Evolutionary conservation across 2,329 filamentous ascomycete genomes (phyloP), one percentile per base, ranked within the genome.

Genomic region (Pseudocercospora vitis): DNA sequence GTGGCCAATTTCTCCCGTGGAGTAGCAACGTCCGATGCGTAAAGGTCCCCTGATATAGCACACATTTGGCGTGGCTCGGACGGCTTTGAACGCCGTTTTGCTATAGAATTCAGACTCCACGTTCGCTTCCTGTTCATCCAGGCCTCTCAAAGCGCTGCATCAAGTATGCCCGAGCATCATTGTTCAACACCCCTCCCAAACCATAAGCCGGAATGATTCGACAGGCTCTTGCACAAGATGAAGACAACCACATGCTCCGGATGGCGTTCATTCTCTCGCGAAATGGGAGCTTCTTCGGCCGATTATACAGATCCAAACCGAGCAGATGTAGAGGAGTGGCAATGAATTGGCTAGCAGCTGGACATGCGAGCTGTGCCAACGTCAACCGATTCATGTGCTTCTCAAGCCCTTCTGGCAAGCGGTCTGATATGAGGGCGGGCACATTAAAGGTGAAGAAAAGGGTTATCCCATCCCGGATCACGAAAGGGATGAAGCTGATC

Each of bases 121-220:
- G 3, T n/a, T 6, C 7, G 2, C 19, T 24, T n/a, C 37, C 26
- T 29, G n/a, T 40, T 42, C 37, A 42, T 12, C 7, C 5, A 12
- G 37, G 1, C 3, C 21, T 40, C 37, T 42, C 37, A 21, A 42
- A 42, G 7, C 37, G 37, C 18, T n/a, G 37, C 37, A 42, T 42
- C 6, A 42, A 26, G 37, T 14, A 24, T 14, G 37, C 37, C 24
- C 37, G 21, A n/a, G 12, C 31, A 42, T 56, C 54, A 16, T 53
- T 50, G 24, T 63, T 63, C 24, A 61, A 40, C 9, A 63, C 56
- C 21, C 58, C 58, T 11, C 60, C 60, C 2, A 63, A 40, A 6
- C 60, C 60, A 48, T 61, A 63, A 12, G 60, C 60, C 9, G 60
- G 60, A 7, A 63, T 32, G 3, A 63, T 54, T 21, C 60, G 55